phyloP scores from a whole-genome alignment of 805 yeast genomes.

The Nakazawaea ishiwadae region DNA sequence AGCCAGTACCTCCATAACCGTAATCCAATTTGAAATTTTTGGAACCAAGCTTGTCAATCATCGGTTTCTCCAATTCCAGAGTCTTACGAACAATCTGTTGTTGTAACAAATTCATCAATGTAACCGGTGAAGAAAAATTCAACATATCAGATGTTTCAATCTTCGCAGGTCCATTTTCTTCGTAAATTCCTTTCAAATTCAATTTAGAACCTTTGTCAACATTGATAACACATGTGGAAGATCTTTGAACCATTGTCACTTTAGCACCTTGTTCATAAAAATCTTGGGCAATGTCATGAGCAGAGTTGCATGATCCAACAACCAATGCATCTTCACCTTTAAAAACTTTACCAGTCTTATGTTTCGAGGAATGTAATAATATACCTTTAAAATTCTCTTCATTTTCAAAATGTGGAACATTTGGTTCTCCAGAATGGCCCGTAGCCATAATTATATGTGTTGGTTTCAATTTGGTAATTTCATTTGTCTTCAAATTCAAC shows the following conservation, averaged over 20 bases:
- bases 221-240: slow-evolving; percentile 38
- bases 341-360: slow-evolving; percentile 35
- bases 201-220: slow-evolving; percentile 28
- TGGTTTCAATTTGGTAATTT: slow-evolving; percentile 23
- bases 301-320: slow-evolving; percentile 41
- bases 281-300: slow-evolving; percentile 42
- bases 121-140: slow-evolving; percentile 30
- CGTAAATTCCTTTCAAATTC: slow-evolving; percentile 29
- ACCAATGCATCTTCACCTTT: slow-evolving; percentile 38
- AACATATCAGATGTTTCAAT: slow-evolving; percentile 35
- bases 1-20: slow-evolving; percentile 40
- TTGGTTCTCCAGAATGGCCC: slow-evolving; percentile 43
- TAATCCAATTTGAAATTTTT: slow-evolving; percentile 36
- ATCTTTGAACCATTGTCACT: slow-evolving; percentile 40
- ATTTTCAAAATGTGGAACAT: slow-evolving; percentile 34
- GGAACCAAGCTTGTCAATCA: slow-evolving; percentile 26
- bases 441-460: slow-evolving; percentile 38
- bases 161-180: slow-evolving; percentile 29
- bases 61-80: slow-evolving; percentile 26
- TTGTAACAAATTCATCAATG: slow-evolving; percentile 29
- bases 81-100: slow-evolving; percentile 32
- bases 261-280: slow-evolving; percentile 39
- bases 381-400: slow-evolving; percentile 33
- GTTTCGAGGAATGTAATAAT: slow-evolving; percentile 37
- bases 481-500: slow-evolving; percentile 23